phyloP scores from a whole-genome alignment of 768 basidiomycete genomes.

The Podaxis mareebaensis region DNA sequence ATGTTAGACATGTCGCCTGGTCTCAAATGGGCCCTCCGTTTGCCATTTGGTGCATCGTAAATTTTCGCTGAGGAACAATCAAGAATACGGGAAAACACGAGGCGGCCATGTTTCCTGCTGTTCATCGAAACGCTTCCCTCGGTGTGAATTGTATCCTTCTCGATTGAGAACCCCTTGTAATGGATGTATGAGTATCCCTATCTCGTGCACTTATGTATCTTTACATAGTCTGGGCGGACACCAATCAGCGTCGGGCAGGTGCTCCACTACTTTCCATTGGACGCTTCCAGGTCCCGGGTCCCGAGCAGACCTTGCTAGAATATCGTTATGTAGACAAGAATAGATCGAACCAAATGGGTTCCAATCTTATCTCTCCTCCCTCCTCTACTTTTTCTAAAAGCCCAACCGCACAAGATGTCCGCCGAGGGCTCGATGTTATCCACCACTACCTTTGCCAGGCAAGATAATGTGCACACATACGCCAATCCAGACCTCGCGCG shows the following conservation, averaged over 20 bases:
- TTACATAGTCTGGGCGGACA: no score
- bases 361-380: conserved; percentile 1
- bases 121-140: neutral
- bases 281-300: no score
- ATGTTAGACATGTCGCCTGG: no score
- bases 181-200: no score
- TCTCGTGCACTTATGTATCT: no score
- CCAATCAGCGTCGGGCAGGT: no score
- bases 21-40: neutral
- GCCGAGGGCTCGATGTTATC: conserved; percentile 9
- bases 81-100: neutral
- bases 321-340: neutral
- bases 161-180: neutral
- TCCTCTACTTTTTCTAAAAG: neutral
- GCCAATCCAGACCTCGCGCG: conserved; percentile 35
- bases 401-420: neutral
- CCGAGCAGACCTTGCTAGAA: no score
- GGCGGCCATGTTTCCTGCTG: neutral
- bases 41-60: neutral
- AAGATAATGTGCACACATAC: neutral
- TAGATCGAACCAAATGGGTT: neutral
- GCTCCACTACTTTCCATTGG: no score
- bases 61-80: neutral
- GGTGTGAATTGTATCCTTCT: neutral
- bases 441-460: conserved; percentile 4